Conservation (phyloP, 1,139 yeast genomes). For the Wickerhamomyces sp. region DNA sequence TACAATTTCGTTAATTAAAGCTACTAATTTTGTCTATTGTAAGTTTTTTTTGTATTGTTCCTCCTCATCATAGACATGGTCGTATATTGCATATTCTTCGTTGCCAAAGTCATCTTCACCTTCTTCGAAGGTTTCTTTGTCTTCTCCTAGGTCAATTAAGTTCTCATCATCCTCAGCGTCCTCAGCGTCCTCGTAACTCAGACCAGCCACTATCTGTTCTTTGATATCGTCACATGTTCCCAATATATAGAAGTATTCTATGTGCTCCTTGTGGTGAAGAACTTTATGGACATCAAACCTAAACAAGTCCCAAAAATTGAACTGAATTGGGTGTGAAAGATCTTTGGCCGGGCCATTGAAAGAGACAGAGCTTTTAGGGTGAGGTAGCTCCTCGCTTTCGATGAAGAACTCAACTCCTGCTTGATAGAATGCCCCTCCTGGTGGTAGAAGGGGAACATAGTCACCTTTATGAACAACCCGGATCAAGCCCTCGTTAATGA, state of each 20-base stretch:
- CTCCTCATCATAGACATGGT: not conserved
- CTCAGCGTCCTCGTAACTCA: not conserved
- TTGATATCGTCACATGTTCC: conserved; percentile 11
- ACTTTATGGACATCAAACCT: conserved; percentile 12
- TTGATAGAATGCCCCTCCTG: conserved; percentile 38
- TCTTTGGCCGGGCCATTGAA: conserved; percentile 24
- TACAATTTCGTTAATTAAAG: too few species aligned
- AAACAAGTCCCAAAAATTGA: conserved; percentile 16
- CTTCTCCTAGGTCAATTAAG: too few species aligned
- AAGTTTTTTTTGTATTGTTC: not conserved
- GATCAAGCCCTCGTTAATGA: conserved; percentile 34
- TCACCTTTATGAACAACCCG: conserved; percentile 58
- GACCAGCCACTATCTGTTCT: not conserved
- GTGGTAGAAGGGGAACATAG: conserved; percentile 55
- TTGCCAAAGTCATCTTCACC: too few species aligned
- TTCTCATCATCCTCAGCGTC: not conserved
- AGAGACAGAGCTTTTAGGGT: conserved; percentile 33
- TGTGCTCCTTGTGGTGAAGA: conserved; percentile 16
- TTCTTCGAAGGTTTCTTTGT: not conserved
- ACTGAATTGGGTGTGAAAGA: conserved; percentile 9
- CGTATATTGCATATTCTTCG: too few species aligned
- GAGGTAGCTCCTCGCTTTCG: conserved; percentile 42
- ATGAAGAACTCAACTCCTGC: conserved; percentile 51
- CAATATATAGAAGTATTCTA: conserved; percentile 16
- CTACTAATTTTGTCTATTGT: not conserved